phyloP scores from a whole-genome alignment of 202 grass and related monocot species.

The Digitaria exilis region DNA sequence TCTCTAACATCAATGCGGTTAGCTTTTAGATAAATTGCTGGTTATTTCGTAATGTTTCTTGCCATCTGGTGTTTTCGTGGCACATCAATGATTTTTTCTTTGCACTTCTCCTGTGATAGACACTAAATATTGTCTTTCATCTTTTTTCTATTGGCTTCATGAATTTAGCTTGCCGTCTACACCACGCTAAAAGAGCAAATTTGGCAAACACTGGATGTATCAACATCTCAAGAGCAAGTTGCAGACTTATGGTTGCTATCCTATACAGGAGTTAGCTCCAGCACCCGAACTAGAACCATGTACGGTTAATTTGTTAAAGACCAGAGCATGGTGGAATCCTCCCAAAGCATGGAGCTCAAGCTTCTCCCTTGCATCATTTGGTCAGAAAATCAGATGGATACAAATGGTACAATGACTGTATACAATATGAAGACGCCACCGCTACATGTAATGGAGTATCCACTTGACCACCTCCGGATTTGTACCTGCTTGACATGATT shows the following conservation, averaged over 20 bases:
- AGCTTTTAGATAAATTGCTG: too few relatives aligned
- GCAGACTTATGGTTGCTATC: neutral
- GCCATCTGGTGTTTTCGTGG: too few relatives aligned
- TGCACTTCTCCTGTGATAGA: too few relatives aligned
- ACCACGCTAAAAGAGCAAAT: too few relatives aligned
- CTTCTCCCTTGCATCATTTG: neutral
- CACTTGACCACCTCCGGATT: neutral
- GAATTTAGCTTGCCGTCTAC: too few relatives aligned
- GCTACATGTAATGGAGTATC: neutral
- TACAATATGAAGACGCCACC: neutral
- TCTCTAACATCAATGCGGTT: too few relatives aligned
- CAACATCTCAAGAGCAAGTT: neutral
- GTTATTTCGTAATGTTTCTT: too few relatives aligned
- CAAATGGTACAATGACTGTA: neutral
- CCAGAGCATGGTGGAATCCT: neutral
- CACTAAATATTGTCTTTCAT: too few relatives aligned
- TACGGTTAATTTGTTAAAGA: neutral
- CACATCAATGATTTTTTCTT: too few relatives aligned
- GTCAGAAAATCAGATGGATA: neutral
- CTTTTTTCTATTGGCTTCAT: too few relatives aligned
- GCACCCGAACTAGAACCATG: neutral
- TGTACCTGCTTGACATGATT: slow-evolving; percentile 8
- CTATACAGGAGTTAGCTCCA: slow-evolving; percentile 10
- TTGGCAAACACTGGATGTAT: neutral
- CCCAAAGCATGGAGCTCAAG: neutral